Evolutionary conservation across 2,329 filamentous ascomycete species (phyloP), one percentile per base, ranked within the genome.

Genomic region (Hortaea werneckii): DNA sequence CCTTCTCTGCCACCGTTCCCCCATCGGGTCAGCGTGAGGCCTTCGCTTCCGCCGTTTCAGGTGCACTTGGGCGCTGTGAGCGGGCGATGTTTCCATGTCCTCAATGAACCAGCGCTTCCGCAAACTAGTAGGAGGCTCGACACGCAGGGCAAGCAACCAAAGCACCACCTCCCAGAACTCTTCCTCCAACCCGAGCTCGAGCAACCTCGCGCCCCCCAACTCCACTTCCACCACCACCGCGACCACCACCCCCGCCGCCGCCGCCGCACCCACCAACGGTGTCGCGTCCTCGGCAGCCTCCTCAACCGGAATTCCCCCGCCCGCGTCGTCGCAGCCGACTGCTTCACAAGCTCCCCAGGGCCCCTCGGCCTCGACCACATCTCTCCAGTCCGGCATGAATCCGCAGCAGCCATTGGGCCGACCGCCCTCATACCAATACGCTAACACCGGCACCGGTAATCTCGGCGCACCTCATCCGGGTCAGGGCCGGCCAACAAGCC

Each of bases 41-140:
- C 20, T 20, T 20, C 20, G 20, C 20, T 20, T 20, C 20, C 20
- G 37, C 13, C 37, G 11, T 26, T 41, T 20, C 40, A 41, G 37
- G 37, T 26, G 37, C 37, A 20, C 7, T 29, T 6, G 28, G 40
- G 10, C 10, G 40, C 40, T 41, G 40, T 9, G 7, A 20, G 40
- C 20, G 20, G 20, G 20, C 40, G 28, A 41, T 41, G 40, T 41
- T 43, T 48, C 42, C 42, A 48, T 48, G 46, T 85, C 78, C 77
- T 85, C 80, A 76, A 78, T 85, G 79, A 86, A 85, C 75, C 78
- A 79, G 67, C 80, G 83, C 70, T 79, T 87, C 67, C 85, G 85
- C 75, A 78, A 78, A 75, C 77, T 87, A 72, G 82, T 84, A 71
- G 84, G 86, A 35, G 84, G 86, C 75, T 83, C 82, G 71, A 86